Conservation (phyloP, 2,329 filamentous ascomycete genomes). For the Chaetomiaceae sp. region DNA sequence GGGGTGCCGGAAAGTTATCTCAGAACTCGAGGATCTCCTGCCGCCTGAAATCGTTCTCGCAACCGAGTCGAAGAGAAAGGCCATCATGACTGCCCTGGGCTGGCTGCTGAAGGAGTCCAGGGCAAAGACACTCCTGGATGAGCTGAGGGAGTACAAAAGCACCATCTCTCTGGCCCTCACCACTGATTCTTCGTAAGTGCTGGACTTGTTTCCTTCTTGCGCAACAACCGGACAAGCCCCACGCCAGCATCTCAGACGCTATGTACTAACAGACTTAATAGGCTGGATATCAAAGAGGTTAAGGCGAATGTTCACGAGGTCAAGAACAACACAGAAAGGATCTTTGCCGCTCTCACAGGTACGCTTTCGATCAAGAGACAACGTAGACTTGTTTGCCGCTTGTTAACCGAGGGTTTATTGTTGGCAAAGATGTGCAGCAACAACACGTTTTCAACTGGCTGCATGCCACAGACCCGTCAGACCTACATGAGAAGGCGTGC, state of each 20-base stretch:
- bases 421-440: neutral
- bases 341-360: slow-evolving; percentile 1
- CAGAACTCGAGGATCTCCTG: neutral
- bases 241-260: neutral
- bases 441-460: slow-evolving; percentile 6
- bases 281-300: neutral
- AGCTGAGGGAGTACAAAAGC: slow-evolving; percentile 13
- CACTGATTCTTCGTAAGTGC: slow-evolving; percentile 7
- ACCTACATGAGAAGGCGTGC: slow-evolving; percentile 1
- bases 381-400: neutral
- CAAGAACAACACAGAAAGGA: slow-evolving; percentile 1
- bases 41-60: neutral
- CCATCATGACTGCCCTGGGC: neutral
- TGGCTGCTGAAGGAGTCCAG: slow-evolving; percentile 12
- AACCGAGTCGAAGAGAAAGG: neutral
- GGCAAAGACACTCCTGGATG: slow-evolving; percentile 6
- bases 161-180: slow-evolving; percentile 16
- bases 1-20: slow-evolving; percentile 4
- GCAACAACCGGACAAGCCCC: no score
- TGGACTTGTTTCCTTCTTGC: neutral
- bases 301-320: neutral
- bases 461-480: neutral
- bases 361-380: neutral
- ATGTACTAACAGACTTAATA: neutral
- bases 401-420: neutral